Conservation (phyloP, 257 asterid species). For the Lycium barbarum region DNA sequence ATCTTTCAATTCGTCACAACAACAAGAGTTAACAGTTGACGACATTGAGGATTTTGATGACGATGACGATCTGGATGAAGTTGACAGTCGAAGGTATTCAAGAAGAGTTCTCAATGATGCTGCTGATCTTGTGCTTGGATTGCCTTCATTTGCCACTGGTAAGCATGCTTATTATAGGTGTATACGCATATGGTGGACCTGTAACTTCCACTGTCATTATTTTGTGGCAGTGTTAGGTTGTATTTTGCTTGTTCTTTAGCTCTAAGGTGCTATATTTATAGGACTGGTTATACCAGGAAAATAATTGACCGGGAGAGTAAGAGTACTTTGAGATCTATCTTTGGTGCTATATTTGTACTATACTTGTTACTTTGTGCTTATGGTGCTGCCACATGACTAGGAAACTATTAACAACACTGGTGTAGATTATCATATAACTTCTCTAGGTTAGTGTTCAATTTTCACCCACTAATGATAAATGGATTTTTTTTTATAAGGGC, state of each 20-base stretch:
- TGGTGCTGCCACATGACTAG: background rate
- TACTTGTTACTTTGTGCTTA: background rate
- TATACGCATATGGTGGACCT: conserved; percentile 5
- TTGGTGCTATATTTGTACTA: background rate
- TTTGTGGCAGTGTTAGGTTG: conserved; percentile 6
- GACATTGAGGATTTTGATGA: conserved; percentile 91
- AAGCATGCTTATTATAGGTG: conserved; percentile 30
- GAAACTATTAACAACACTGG: background rate
- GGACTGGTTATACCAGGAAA: background rate
- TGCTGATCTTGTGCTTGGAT: conserved; percentile 75
- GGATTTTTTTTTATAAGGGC: background rate
- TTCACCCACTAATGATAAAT: conserved; percentile 14
- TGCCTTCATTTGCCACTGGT: conserved; percentile 93
- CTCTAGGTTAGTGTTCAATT: background rate
- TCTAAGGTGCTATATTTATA: background rate
- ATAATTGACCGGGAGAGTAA: background rate
- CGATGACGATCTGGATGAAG: conserved; percentile 68
- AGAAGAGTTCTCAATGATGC: conserved; percentile 96
- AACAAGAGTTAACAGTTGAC: conserved; percentile 81
- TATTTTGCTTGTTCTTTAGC: background rate
- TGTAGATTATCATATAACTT: background rate
- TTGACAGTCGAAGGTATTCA: conserved; percentile 79
- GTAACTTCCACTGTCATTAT: background rate
- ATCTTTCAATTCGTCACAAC: conserved; percentile 65
- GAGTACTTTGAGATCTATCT: background rate